phyloP scores from a whole-genome alignment of 768 basidiomycete species.

The Suillus subluteus region DNA sequence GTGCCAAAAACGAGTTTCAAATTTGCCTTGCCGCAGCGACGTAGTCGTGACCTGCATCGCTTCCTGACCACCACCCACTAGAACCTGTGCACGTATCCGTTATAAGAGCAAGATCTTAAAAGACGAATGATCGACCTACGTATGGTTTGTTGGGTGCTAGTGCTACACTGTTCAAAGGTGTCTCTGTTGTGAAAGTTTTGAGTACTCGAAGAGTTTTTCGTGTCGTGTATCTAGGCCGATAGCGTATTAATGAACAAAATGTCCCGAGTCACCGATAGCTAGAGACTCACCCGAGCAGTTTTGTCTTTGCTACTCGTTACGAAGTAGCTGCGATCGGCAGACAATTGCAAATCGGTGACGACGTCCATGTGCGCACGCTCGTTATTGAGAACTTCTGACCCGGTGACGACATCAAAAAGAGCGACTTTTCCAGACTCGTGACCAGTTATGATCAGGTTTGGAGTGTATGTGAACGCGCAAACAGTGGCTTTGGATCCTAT shows the following conservation, averaged over 20 bases:
- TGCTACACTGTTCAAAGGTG: constrained; percentile 93
- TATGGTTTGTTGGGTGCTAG: constrained; percentile 85
- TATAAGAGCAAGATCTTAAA: neutral
- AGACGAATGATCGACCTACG: constrained; percentile 43
- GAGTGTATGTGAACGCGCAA: constrained; percentile 83
- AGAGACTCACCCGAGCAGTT: constrained; percentile 70
- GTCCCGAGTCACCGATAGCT: neutral
- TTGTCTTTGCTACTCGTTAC: constrained; percentile 98
- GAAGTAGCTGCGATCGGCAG: constrained; percentile 90
- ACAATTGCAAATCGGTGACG: constrained; percentile 92
- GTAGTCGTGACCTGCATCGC: constrained; percentile 98
- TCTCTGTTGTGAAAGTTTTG: constrained; percentile 93
- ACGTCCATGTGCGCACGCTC: constrained; percentile 86
- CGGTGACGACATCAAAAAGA: constrained; percentile 85
- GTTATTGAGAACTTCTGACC: constrained; percentile 81
- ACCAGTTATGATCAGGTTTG: constrained; percentile 84
- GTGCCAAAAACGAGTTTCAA: constrained; percentile 99
- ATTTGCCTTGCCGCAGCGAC: constrained; percentile 91
- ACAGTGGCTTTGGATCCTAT: constrained; percentile 97
- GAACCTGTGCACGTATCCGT: constrained; percentile 50
- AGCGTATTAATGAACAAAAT: neutral
- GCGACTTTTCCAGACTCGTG: constrained; percentile 97
- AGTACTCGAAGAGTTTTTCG: constrained; percentile 85
- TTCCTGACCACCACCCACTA: constrained; percentile 96
- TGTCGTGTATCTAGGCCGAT: constrained; percentile 73